Evolutionary conservation across 1,139 yeast species (phyloP).

Genomic region (Eremothecium gossypii): DNA sequence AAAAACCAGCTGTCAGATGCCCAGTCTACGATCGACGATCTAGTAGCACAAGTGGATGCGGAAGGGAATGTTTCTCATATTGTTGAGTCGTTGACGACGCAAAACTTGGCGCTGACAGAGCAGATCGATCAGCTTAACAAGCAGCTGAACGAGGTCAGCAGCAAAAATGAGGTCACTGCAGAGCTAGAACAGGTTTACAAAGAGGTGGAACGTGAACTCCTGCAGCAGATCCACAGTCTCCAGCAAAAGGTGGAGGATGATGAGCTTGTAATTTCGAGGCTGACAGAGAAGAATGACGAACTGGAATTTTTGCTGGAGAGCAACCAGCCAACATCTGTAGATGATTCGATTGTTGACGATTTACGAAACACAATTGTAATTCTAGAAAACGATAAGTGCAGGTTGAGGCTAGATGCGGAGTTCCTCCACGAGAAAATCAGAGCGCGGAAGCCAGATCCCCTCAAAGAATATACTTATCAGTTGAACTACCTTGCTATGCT

Average conservation of each 20-base stretch:
- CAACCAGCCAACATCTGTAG: not conserved
- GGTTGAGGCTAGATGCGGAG: not conserved
- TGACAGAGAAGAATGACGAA: conserved; percentile 45
- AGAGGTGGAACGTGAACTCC: conserved; percentile 29
- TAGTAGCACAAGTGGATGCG: conserved; percentile 5
- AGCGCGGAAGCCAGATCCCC: not conserved
- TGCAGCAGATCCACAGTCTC: conserved; percentile 36
- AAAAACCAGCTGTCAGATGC: conserved; percentile 8
- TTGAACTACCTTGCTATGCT: not conserved
- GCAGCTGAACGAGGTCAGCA: conserved; percentile 27
- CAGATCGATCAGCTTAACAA: conserved; percentile 24
- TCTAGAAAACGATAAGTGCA: conserved; percentile 1
- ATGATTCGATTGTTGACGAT: conserved; percentile 22
- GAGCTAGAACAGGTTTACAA: conserved; percentile 18
- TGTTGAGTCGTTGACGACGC: conserved; percentile 16
- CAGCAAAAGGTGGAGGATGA: conserved; percentile 35
- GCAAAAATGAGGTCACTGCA: conserved; percentile 17
- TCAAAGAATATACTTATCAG: not conserved
- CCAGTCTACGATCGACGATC: conserved; percentile 7
- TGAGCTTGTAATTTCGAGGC: conserved; percentile 27
- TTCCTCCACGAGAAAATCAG: conserved; percentile 1
- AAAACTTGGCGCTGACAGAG: conserved; percentile 14
- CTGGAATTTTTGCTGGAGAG: conserved; percentile 34
- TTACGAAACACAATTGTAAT: conserved; percentile 35
- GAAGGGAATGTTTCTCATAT: conserved; percentile 17